Evolutionary conservation across 1,139 yeast species (phyloP).

Genomic region (Dujonia santamariae): DNA sequence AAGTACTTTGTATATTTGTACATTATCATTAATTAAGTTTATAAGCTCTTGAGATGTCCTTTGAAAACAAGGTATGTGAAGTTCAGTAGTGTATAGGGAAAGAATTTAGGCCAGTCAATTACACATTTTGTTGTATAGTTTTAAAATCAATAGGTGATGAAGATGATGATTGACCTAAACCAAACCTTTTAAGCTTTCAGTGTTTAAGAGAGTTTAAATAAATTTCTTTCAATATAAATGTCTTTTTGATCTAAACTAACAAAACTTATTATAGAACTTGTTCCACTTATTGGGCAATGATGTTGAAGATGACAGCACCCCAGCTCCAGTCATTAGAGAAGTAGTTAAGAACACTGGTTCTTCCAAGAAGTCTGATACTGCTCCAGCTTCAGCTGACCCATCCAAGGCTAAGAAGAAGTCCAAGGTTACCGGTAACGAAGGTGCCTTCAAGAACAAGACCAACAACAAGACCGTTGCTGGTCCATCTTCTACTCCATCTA

Average conservation of each 20-base stretch:
- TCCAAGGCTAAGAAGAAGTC: constrained; percentile 71
- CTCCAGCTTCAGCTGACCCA: constrained; percentile 82
- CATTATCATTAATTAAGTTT: constrained; percentile 7
- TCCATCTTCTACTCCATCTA: constrained; percentile 50
- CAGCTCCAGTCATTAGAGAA: constrained; percentile 57
- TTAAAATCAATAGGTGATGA: too few species aligned
- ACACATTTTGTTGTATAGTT: too few species aligned
- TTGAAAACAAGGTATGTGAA: constrained; percentile 47
- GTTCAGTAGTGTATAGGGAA: too few species aligned
- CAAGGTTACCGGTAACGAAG: constrained; percentile 82
- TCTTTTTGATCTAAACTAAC: too few species aligned
- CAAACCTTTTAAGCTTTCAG: too few species aligned
- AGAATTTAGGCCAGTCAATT: too few species aligned
- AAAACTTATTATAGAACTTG: constrained; percentile 33
- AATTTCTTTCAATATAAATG: too few species aligned
- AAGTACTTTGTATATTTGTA: constrained; percentile 18
- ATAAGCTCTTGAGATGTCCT: constrained; percentile 30
- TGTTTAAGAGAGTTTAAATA: too few species aligned
- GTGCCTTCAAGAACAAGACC: constrained; percentile 73
- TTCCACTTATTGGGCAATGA: constrained; percentile 65
- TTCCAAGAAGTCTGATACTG: constrained; percentile 82
- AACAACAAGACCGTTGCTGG: constrained; percentile 70
- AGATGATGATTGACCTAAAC: too few species aligned
- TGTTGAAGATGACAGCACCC: constrained; percentile 62
- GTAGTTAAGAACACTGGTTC: constrained; percentile 80